Evolutionary conservation across 2,329 filamentous ascomycete species (phyloP).

Genomic region (Penicillium sp.): DNA sequence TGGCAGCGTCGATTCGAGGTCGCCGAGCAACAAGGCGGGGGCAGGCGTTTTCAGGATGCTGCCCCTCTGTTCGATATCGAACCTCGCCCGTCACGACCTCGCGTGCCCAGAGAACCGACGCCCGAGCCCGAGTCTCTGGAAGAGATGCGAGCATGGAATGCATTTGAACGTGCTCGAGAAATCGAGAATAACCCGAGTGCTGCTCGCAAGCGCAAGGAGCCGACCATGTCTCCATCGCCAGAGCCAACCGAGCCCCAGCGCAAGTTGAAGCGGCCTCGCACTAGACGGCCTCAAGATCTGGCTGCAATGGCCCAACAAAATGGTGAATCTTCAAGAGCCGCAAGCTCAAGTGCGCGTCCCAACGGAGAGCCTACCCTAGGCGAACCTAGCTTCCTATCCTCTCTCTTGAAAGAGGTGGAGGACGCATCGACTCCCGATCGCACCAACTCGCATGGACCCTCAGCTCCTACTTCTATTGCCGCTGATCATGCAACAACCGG

Average conservation of each 20-base stretch:
- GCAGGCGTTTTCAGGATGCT: conserved; percentile 71
- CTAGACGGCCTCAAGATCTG: conserved; percentile 66
- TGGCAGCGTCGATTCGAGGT: conserved; percentile 87
- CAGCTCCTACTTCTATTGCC: conserved; percentile 41
- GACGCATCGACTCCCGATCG: conserved; percentile 45
- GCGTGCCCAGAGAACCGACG: conserved; percentile 41
- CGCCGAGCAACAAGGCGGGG: conserved; percentile 77
- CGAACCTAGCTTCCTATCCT: conserved; percentile 81
- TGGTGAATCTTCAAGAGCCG: conserved; percentile 44
- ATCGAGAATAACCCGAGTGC: conserved; percentile 57
- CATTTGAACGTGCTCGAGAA: conserved; percentile 82
- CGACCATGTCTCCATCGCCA: conserved; percentile 78
- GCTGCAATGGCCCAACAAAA: conserved; percentile 50
- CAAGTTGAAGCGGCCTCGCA: conserved; percentile 85
- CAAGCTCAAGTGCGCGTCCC: conserved; percentile 35
- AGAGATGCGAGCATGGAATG: conserved; percentile 85
- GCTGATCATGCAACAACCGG: conserved; percentile 43
- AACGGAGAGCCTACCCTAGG: conserved; percentile 47
- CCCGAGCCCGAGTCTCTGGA: conserved; percentile 75
- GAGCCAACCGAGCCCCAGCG: conserved; percentile 72
- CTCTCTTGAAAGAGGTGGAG: conserved; percentile 86
- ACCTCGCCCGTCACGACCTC: conserved; percentile 47
- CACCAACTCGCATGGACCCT: conserved; percentile 35
- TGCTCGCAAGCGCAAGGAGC: conserved; percentile 56
- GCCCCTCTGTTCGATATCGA: conserved; percentile 63